Evolutionary conservation across 306 rosid species (phyloP), one percentile per base, ranked within the genome.

Genomic region (Quercus aquifolioides): DNA sequence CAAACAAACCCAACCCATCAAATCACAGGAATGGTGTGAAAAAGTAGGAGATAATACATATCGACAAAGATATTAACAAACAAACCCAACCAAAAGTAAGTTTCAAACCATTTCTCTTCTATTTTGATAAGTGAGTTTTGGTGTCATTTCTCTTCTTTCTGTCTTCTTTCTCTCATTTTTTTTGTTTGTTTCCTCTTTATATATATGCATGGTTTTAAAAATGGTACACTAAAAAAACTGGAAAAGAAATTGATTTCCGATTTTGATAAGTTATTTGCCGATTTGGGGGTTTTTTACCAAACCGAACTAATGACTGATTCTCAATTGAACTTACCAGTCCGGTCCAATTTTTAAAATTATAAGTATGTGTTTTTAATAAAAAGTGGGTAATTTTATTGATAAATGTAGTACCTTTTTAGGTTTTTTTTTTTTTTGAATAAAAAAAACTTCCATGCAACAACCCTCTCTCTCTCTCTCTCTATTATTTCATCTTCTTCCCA

Each of bases 401-500:
- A 41, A 8, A 41, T 8, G 46, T 41, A 38, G 11, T 7, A 2
- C 11, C 0, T 38, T 38, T 1, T 38, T 7, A 38, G 35, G 3
- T 28, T 1, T 33, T 31, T 4, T 0, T 33, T 31, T 0, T 31
- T 31, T 5, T 35, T 35, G 1, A 35, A 38, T 38, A 0, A 1
- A 35, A 38, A 7, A 38, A 41, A 2, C 9, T 41, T 2, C 3
- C 12, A 9, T 0, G 46, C 11, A 41, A 41, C 12, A 8, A 0
- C 12, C 43, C 2, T 8, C 41, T 35, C 41, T 35, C 38, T 33
- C 38, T 5, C 38, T 33, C 38, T 33, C 38, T 38, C 43, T 7
- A 0, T 1, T 38, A 1, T 38, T 1, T 38, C 10, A 35, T 38
- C 46, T 97, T 92, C 71, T 94, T 95, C 9, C 99, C 97, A 1